phyloP scores from a whole-genome alignment of 805 yeast genomes.

The Metschnikowia noctiluminum region DNA sequence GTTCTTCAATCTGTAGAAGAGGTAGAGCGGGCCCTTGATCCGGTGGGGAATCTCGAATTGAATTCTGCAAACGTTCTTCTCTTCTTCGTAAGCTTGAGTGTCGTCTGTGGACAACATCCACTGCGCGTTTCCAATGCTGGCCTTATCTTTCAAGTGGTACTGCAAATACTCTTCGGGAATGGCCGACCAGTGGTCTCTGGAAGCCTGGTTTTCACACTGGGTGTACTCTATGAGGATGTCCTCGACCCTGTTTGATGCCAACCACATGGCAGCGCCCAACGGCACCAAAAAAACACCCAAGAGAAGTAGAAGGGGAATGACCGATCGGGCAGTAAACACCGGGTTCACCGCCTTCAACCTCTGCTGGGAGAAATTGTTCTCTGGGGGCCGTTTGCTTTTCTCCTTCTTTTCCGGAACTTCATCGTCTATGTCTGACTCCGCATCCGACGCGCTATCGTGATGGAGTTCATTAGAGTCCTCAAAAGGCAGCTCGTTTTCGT shows the following conservation, averaged over 20 bases:
- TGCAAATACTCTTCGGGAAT: slow-evolving; percentile 38
- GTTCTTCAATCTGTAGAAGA: slow-evolving; percentile 39
- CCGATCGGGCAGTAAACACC: slow-evolving; percentile 41
- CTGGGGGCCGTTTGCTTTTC: slow-evolving; percentile 63
- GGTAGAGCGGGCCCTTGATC: slow-evolving; percentile 38
- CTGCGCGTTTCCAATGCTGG: slow-evolving; percentile 22
- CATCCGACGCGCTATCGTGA: slow-evolving; percentile 12
- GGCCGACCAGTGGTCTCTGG: slow-evolving; percentile 29
- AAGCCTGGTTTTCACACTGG: slow-evolving; percentile 38
- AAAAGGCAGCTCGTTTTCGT: slow-evolving; percentile 13
- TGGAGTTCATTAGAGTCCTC: slow-evolving; percentile 11
- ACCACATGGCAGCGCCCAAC: slow-evolving; percentile 47
- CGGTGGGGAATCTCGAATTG: slow-evolving; percentile 37
- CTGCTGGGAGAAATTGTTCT: slow-evolving; percentile 56
- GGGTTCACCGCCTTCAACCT: slow-evolving; percentile 48
- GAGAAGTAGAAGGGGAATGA: slow-evolving; percentile 37
- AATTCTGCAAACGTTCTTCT: slow-evolving; percentile 44
- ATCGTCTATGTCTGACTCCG: slow-evolving; percentile 41
- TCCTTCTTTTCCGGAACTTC: slow-evolving; percentile 34
- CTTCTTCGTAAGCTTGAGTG: slow-evolving; percentile 46
- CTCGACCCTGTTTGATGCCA: slow-evolving; percentile 36
- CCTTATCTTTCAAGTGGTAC: slow-evolving; percentile 31
- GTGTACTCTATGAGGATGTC: slow-evolving; percentile 41
- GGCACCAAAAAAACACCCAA: slow-evolving; percentile 42
- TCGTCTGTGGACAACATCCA: slow-evolving; percentile 39